Conservation (phyloP, 2,329 filamentous ascomycete species). For the Aspergillus jensenii region DNA sequence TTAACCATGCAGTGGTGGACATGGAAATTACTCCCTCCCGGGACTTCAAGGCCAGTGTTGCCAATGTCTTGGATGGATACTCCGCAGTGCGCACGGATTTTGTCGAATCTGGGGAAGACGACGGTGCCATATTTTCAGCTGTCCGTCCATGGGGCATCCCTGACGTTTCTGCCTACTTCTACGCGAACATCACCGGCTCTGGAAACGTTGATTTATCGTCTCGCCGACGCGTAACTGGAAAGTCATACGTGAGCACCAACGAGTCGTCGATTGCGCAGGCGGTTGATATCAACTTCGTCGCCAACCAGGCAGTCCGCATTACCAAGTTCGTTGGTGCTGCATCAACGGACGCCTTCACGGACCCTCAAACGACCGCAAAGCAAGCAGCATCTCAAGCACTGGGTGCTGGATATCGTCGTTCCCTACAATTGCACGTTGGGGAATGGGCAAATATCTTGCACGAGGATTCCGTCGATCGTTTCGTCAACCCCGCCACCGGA, state of each 20-base stretch:
- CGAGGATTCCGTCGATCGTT: constrained; percentile 63
- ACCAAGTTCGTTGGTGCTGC: constrained; percentile 69
- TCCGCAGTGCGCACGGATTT: constrained; percentile 66
- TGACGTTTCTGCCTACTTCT: constrained; percentile 63
- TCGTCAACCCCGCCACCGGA: constrained; percentile 56
- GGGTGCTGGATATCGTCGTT: constrained; percentile 54
- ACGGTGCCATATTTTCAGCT: constrained; percentile 61
- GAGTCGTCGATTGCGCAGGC: constrained; percentile 65
- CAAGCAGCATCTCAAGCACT: constrained; percentile 54
- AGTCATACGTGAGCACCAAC: constrained; percentile 55
- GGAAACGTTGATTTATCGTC: constrained; percentile 44
- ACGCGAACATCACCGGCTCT: constrained; percentile 44
- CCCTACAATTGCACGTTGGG: constrained; percentile 56
- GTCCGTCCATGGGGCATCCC: constrained; percentile 62
- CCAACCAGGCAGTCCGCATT: constrained; percentile 55
- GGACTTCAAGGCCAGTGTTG: constrained; percentile 58
- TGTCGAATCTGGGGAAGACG: constrained; percentile 56
- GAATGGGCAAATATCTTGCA: constrained; percentile 66
- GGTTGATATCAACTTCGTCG: constrained; percentile 53
- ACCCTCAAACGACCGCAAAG: constrained; percentile 57
- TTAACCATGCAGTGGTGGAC: constrained; percentile 62
- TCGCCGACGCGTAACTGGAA: constrained; percentile 45
- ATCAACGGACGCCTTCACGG: constrained; percentile 65
- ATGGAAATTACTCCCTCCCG: constrained; percentile 57
- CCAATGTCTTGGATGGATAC: constrained; percentile 67